Evolutionary conservation across 192 early-diverging fungal genomes (phyloP), one percentile per base, ranked within the genome.

Genomic region (Pilobolus umbonatus): DNA sequence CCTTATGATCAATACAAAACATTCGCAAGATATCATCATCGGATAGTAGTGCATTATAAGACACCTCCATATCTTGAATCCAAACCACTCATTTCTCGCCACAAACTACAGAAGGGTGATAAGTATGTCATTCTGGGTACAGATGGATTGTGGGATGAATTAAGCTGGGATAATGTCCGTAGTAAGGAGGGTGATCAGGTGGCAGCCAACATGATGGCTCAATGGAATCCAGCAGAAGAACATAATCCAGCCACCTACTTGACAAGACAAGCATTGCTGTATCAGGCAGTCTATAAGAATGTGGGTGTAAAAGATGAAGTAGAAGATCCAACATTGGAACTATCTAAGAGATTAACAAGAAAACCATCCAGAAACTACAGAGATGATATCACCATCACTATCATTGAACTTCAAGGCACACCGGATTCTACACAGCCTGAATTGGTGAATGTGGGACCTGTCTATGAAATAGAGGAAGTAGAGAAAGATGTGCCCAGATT

Each of bases 361-460:
- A 52, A 36, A 11, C 67, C 67, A 8, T 69, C 67, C 34, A 85
- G 93, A 45, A 56, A 61, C 5, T 87, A 80, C 67, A 79, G 90
- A 14, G 93, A 95, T 58, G 93, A 95, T 64, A 90, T 95, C 32
- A 92, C 91, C 0, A 80, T 91, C 6, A 74, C 80, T 24, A 76
- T 89, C 15, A 65, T 86, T 26, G 49, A 61, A 40, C 36, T 69
- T 17, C n/a, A n/a, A n/a, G n/a, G n/a, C n/a, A n/a, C n/a, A n/a
- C n/a, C n/a, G n/a, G 55, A 68, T 38, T 10, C 19, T 0, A 42
- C 11, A 0, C 29, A 58, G 2, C n/a, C 17, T 21, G 44, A 46
- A 24, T 24, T 26, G 5, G 22, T 19, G 11, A 56, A 40, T 25
- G 48, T 58, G 0, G 64, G 64, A 8, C 48, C 48, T 21, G 30